A percentile compares a stretch with the other conserved stretches of the same genome.
phyloP scores from a whole-genome alignment of 2,329 filamentous ascomycete species.

The Fusarium tanahbumbuense region DNA sequence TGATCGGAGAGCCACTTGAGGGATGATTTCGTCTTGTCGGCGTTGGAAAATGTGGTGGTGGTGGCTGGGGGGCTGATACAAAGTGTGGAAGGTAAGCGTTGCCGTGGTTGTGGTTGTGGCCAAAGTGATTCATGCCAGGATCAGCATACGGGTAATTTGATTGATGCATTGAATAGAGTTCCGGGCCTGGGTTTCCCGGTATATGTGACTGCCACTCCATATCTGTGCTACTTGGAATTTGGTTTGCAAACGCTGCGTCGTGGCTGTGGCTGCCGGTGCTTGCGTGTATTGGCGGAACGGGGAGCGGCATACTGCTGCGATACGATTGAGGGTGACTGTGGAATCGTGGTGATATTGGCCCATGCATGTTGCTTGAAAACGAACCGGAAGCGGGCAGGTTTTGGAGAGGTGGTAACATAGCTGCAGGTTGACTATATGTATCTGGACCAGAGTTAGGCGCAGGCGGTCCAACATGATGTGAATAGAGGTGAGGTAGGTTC shows the following conservation, averaged over 20 bases:
- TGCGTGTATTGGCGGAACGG: conserved; percentile 13
- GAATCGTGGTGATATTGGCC: conserved; percentile 27
- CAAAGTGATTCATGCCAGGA: conserved; percentile 31
- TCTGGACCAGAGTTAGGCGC: conserved; percentile 33
- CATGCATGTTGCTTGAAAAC: conserved; percentile 29
- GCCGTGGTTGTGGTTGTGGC: conserved; percentile 35
- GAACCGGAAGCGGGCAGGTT: conserved; percentile 28
- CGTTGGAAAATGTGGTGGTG: conserved; percentile 26
- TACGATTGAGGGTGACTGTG: conserved; percentile 25
- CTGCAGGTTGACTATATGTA: conserved; percentile 34
- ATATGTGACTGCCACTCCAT: conserved; percentile 36
- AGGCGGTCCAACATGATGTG: conserved; percentile 34
- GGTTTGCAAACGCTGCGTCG: conserved; percentile 41
- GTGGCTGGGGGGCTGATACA: conserved; percentile 33
- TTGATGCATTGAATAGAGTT: conserved; percentile 40
- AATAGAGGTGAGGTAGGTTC: conserved; percentile 36
- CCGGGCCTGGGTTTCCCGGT: conserved; percentile 27
- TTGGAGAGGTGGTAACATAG: conserved; percentile 42
- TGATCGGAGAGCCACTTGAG: conserved; percentile 27
- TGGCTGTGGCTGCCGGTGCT: conserved; percentile 16
- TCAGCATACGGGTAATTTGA: conserved; percentile 35
- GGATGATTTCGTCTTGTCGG: conserved; percentile 33
- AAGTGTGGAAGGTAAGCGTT: conserved; percentile 19
- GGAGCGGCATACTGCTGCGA: conserved; percentile 25
- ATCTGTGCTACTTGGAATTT: conserved; percentile 34